Evolutionary conservation across 345 rosid species (phyloP), one percentile per base, ranked within the genome.

Genomic region (Corchorus capsularis): DNA sequence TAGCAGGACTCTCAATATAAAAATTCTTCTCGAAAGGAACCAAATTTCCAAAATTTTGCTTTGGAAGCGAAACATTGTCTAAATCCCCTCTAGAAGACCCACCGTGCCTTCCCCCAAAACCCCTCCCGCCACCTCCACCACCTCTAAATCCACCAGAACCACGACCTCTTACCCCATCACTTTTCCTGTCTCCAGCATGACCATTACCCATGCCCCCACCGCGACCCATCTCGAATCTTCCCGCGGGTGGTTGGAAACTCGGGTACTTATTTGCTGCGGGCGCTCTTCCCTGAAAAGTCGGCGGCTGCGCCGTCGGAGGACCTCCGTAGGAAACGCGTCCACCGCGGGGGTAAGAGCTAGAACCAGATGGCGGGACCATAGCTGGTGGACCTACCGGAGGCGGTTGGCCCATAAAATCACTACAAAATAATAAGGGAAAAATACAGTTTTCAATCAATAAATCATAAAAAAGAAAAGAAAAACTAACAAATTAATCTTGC

Each of bases 11-110:
- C 81, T 94, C 97, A 47, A 85, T 63, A 55, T 95, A 95, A 78
- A 94, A 93, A 72, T 85, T 90, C 90, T 93, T 95, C 85, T 95
- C 93, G 54, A 95, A 93, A 52, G 94, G 98, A 7, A 89, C 93
- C 46, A 93, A 82, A 63, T 86, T 82, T 72, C 90, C 91, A 76
- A 95, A 95, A 84, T 88, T 87, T 81, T 90, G 94, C 78, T 77
- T 89, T 0, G 93, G 93, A 71, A 95, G 93, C 6, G 91, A 80
- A 73, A 93, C 82, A 19, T 74, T 79, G 71, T 93, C 96, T 14
- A 91, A 74, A 14, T 93, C 97, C 59, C 93, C 85, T 54, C 78
- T 87, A 55, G 84, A 69, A 39, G 82, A 79, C 43, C 89, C 96
- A 53, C 86, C 90, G 63, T 72, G 83, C 66, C 96, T 85, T 41